Evolutionary conservation across 2,329 filamentous ascomycete genomes (phyloP).

Genomic region (Pyricularia grisea): DNA sequence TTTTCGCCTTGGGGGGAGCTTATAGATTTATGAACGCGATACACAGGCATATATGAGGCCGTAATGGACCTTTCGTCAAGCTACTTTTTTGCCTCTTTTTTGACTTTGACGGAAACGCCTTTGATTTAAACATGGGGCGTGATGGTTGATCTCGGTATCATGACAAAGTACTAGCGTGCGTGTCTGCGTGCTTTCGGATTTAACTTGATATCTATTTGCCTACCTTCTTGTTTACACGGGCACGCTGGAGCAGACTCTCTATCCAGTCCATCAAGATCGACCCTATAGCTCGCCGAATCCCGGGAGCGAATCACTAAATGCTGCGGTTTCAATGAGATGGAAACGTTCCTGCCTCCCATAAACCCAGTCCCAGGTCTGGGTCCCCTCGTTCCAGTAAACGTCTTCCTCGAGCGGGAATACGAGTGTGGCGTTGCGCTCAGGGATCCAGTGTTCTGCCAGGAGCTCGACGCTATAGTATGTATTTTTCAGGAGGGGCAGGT

Average conservation of each 20-base stretch:
- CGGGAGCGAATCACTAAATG: neutral
- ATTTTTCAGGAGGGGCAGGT: slow-evolving; percentile 31
- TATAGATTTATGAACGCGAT: neutral
- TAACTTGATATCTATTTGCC: too few species aligned
- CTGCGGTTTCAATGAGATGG: slow-evolving; percentile 15
- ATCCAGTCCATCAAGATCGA: too few species aligned
- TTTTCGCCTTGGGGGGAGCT: neutral
- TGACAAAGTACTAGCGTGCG: too few species aligned
- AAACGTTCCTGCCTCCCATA: slow-evolving; percentile 36
- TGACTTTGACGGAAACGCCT: too few species aligned
- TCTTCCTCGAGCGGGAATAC: slow-evolving; percentile 40
- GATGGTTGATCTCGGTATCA: too few species aligned
- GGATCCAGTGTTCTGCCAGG: slow-evolving; percentile 35
- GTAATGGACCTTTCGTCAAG: too few species aligned
- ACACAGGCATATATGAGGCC: neutral
- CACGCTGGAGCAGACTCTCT: too few species aligned
- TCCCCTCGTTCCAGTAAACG: slow-evolving; percentile 32
- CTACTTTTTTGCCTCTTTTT: too few species aligned
- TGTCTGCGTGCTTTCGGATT: too few species aligned
- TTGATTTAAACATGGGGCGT: too few species aligned
- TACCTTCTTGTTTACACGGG: too few species aligned
- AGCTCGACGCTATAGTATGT: slow-evolving; percentile 43
- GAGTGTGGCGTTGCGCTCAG: slow-evolving; percentile 31
- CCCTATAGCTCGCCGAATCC: neutral
- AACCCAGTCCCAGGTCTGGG: slow-evolving; percentile 35